Conservation (phyloP, 2,329 filamentous ascomycete species). For the Pseudocercospora crystallina region DNA sequence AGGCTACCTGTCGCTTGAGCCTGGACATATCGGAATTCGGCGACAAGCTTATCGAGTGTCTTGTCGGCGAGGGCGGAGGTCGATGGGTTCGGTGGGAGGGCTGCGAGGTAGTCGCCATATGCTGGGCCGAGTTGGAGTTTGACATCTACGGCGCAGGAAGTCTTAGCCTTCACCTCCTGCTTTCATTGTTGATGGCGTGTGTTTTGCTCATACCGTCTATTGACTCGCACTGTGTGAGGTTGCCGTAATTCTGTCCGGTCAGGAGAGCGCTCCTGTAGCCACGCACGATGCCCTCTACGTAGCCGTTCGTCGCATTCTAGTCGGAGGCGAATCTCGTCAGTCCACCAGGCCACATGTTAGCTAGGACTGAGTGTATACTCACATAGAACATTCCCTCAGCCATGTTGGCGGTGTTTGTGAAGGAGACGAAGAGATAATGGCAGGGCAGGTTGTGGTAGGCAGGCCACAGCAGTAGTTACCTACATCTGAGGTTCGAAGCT, state of each 20-base stretch:
- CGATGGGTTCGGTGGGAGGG: slow-evolving; percentile 92
- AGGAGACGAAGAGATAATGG: no score
- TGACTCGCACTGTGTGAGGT: slow-evolving; percentile 95
- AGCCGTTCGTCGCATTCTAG: slow-evolving; percentile 62
- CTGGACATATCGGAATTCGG: slow-evolving; percentile 94
- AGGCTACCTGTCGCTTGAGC: slow-evolving; percentile 90
- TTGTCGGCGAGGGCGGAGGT: slow-evolving; percentile 92
- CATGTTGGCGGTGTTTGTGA: slow-evolving; percentile 34
- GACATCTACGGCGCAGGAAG: slow-evolving; percentile 65
- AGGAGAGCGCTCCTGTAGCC: slow-evolving; percentile 94
- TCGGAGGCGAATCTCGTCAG: slow-evolving; percentile 38
- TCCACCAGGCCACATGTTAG: slow-evolving; percentile 5
- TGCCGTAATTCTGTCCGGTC: slow-evolving; percentile 86
- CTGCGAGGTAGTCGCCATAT: slow-evolving; percentile 94
- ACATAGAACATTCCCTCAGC: slow-evolving; percentile 45
- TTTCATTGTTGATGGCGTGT: no score
- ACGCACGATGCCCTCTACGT: slow-evolving; percentile 94
- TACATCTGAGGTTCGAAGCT: neutral
- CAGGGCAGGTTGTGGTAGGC: no score
- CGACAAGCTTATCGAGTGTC: slow-evolving; percentile 96
- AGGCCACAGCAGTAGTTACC: neutral
- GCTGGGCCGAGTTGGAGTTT: slow-evolving; percentile 96
- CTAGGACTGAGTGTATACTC: slow-evolving; percentile 35
- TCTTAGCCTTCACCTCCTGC: slow-evolving; percentile 8
- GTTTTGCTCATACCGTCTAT: slow-evolving; percentile 71